Conservation (phyloP, 805 yeast species). For the Yueomyces sinensis region DNA sequence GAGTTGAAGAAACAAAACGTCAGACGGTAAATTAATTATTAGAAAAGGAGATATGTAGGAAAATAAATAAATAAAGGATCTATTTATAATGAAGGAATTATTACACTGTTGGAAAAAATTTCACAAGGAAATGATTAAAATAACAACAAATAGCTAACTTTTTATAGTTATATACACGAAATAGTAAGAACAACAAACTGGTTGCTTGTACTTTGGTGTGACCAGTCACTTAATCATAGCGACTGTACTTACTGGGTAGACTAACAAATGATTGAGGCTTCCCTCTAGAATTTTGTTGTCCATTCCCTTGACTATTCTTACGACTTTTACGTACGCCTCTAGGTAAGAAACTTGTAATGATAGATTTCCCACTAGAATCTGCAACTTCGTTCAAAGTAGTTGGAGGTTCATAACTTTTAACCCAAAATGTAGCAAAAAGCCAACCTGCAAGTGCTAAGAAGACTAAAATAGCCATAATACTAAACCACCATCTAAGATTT, state of each 20-base stretch:
- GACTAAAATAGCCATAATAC: conserved; percentile 43
- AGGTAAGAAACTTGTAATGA: conserved; percentile 17
- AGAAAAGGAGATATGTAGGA: no score
- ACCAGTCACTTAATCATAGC: conserved; percentile 8
- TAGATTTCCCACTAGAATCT: conserved; percentile 24
- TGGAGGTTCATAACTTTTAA: conserved; percentile 20
- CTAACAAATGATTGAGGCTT: conserved; percentile 8
- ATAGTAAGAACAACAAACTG: no score
- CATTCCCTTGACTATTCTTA: neutral
- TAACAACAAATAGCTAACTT: no score
- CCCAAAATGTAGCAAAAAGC: conserved; percentile 30
- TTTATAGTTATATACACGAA: no score
- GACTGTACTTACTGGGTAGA: conserved; percentile 12
- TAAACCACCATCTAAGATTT: conserved; percentile 52
- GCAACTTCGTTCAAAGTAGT: conserved; percentile 23
- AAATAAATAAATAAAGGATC: no score
- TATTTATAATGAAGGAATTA: no score
- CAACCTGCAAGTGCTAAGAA: conserved; percentile 28
- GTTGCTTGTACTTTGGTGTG: no score
- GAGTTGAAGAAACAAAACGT: no score
- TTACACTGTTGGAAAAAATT: no score
- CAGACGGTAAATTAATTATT: no score
- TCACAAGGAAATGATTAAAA: no score
- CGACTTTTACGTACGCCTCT: conserved; percentile 3
- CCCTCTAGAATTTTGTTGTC: conserved; percentile 1